Evolutionary conservation across 2,329 filamentous ascomycete species (phyloP).

Genomic region (Talaromyces albobiverticillius): DNA sequence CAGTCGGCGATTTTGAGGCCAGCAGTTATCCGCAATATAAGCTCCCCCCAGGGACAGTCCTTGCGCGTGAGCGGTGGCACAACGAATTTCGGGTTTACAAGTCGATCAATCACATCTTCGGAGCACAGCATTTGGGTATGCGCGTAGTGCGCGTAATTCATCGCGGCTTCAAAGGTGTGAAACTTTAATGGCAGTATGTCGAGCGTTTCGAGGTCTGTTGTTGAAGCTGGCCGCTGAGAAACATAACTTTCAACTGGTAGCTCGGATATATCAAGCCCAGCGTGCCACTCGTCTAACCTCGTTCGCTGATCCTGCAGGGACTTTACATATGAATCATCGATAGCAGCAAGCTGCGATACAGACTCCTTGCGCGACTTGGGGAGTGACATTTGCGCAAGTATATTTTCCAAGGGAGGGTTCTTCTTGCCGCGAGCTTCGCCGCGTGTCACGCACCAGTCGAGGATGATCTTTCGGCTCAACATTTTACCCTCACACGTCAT

Average conservation of each 20-base stretch:
- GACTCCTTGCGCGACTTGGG: conserved; percentile 3
- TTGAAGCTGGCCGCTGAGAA: neutral
- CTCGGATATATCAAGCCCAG: conserved; percentile 8
- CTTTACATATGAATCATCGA: conserved; percentile 2
- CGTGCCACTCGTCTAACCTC: conserved; percentile 9
- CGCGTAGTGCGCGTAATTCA: conserved; percentile 10
- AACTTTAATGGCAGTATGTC: conserved; percentile 9
- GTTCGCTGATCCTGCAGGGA: neutral
- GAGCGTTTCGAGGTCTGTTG: neutral
- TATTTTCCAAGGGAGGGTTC: neutral
- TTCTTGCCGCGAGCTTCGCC: neutral
- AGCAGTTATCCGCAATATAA: conserved; percentile 4
- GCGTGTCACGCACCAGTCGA: conserved; percentile 7
- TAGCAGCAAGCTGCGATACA: conserved; percentile 1
- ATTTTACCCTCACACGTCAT: conserved; percentile 10
- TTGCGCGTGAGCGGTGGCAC: conserved; percentile 4
- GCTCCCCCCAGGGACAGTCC: conserved; percentile 7
- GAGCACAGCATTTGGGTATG: conserved; percentile 6
- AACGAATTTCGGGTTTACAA: neutral
- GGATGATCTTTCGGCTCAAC: conserved; percentile 7
- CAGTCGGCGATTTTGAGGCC: conserved; percentile 6
- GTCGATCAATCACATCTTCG: neutral
- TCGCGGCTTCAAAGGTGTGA: conserved; percentile 2
- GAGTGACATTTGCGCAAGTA: conserved; percentile 6
- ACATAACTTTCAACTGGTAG: conserved; percentile 9